Base-by-base conservation (phyloP, 164 flowering plant genomes). In the Malania oleifera region DNA sequence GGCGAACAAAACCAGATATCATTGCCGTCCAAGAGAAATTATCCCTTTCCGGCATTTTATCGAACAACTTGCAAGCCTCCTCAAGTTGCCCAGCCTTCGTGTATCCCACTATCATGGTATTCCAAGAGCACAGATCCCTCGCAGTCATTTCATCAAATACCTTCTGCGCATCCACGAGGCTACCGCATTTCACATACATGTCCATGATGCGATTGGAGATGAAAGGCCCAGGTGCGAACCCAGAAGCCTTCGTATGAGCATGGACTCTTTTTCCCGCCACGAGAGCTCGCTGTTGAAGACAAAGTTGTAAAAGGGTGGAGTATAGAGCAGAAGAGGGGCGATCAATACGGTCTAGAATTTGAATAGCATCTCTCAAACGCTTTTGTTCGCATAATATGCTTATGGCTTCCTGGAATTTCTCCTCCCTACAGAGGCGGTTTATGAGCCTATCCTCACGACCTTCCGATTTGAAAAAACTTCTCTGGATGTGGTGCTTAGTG, bases 121-220 rank as follows among this genome's bases (percentile, higher is more conserved):
- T 75, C 68, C 75, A 75, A 19, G 79, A 75, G 52, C 73, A 75
- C 64, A 75, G 37, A 45, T 71, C 79, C 43, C 64, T 75, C 0
- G 54, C 64, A 38, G 0, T 1, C 79, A 75, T 75, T 61, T 68
- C 71, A n/a, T 50, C 53, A 17, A 50, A 50, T n/a, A 50, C 29
- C n/a, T 50, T 17, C 14, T 50, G 29, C 17, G 53, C 53, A n/a
- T 43, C 46, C 5, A 1, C 46, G 46, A 43, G 22, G 3, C 22
- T 4, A 2, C 12, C 46, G 12, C 46, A 43, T 43, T 43, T 43
- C 46, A 43, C 46, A 18, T 43, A 43, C 46, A 43, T 17, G 18
- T 43, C 46, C 7, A 43, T 43, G 18, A 43, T 43, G 46, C 46
- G 46, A 10, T 43, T 43, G 22, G 22, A 43, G 46, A 43, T 43